Conservation (phyloP, 768 basidiomycete genomes). For the Boletales sp. region DNA sequence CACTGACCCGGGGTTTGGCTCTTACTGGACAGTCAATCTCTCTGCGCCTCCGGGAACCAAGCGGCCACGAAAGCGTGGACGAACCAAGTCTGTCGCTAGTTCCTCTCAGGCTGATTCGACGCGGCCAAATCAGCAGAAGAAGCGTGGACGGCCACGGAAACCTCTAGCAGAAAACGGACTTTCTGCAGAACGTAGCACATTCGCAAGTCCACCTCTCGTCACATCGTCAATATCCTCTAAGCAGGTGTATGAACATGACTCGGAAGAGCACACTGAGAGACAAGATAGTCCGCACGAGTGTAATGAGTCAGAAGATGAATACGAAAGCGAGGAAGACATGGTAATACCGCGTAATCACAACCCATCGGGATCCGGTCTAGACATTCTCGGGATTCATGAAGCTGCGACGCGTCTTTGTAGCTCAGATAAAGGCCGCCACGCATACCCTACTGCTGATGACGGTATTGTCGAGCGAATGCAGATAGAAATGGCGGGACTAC, state of each 20-base stretch:
- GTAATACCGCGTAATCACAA: constrained; percentile 44
- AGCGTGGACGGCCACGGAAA: constrained; percentile 41
- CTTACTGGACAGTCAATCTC: constrained; percentile 89
- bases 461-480: constrained; percentile 58
- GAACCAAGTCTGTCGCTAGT: constrained; percentile 42
- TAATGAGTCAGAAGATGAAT: constrained; percentile 47
- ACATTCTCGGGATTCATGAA: constrained; percentile 32
- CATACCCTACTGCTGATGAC: constrained; percentile 33
- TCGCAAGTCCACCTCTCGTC: constrained; percentile 14
- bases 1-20: constrained; percentile 83
- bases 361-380: constrained; percentile 36
- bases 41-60: constrained; percentile 83
- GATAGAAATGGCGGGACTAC: constrained; percentile 59
- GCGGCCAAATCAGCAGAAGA: constrained; percentile 29
- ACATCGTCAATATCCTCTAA: constrained; percentile 23
- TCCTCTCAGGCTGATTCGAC: constrained; percentile 9
- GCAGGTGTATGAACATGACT: constrained; percentile 30
- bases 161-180: constrained; percentile 9
- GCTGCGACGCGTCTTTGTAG: constrained; percentile 42
- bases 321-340: constrained; percentile 69
- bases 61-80: constrained; percentile 76
- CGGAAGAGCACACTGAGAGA: constrained; percentile 38
- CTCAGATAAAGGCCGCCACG: constrained; percentile 27
- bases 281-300: constrained; percentile 38
- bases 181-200: constrained; percentile 12